Conservation (phyloP, 495 filamentous ascomycete species). For the Monascus purpureus region DNA sequence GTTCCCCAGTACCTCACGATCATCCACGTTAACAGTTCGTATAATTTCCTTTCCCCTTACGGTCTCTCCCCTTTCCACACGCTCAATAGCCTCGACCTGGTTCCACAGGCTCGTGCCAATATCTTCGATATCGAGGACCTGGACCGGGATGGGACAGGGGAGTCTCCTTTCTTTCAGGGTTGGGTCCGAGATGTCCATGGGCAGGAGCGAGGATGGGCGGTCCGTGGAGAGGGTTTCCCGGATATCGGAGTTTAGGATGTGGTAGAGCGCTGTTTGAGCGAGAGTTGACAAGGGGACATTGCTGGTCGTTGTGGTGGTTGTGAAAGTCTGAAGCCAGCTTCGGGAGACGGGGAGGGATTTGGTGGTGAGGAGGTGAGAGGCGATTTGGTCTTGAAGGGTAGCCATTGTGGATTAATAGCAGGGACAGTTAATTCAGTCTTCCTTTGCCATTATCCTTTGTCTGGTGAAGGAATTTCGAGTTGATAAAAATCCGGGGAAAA, state of each 20-base stretch:
- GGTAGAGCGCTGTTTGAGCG: constrained; percentile 65
- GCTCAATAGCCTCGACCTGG: constrained; percentile 76
- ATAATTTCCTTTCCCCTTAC: constrained; percentile 74
- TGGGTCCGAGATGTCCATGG: constrained; percentile 38
- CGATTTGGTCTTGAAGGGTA: constrained; percentile 22
- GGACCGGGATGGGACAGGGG: constrained; percentile 49
- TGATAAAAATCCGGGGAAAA: too few species aligned
- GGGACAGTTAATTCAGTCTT: too few species aligned
- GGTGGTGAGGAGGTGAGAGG: constrained; percentile 25
- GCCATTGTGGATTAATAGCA: constrained; percentile 28
- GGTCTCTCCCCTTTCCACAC: constrained; percentile 66
- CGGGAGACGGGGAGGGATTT: constrained; percentile 30
- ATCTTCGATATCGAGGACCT: constrained; percentile 77
- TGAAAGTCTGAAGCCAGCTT: constrained; percentile 29
- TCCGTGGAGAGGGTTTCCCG: constrained; percentile 38
- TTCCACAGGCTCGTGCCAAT: constrained; percentile 64
- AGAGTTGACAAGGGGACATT: constrained; percentile 58
- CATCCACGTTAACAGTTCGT: constrained; percentile 45
- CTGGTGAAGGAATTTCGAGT: too few species aligned
- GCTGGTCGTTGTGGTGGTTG: constrained; percentile 22
- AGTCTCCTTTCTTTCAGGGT: constrained; percentile 40
- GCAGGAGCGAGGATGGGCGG: constrained; percentile 38
- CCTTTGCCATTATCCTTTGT: too few species aligned
- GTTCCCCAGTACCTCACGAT: constrained; percentile 22
- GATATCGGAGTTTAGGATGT: constrained; percentile 67